Conservation (phyloP, 2,329 filamentous ascomycete species). For the Ceratocystis harringtonii region DNA sequence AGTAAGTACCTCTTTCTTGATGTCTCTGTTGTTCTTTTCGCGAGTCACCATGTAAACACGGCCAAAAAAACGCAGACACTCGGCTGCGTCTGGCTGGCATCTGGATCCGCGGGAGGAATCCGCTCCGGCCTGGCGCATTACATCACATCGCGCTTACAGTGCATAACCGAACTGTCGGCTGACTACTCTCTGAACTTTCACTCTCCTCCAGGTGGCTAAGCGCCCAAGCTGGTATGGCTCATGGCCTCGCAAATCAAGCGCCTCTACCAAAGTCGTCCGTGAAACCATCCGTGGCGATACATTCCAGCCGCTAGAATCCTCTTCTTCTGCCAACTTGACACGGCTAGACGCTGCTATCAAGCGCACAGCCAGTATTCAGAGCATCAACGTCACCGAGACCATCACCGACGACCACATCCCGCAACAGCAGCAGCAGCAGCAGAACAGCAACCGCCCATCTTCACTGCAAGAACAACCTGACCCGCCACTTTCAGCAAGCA, state of each 20-base stretch:
- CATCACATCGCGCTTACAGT: not conserved
- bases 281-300: slow-evolving; percentile 47
- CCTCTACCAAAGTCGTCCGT: slow-evolving; percentile 44
- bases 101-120: not conserved
- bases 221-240: slow-evolving; percentile 48
- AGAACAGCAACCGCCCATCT: not conserved
- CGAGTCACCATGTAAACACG: not conserved
- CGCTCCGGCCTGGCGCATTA: not conserved
- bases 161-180: not conserved
- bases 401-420: not conserved
- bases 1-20: slow-evolving; percentile 1
- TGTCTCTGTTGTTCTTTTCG: not conserved
- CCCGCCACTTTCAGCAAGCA: not conserved
- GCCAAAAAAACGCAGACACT: slow-evolving; percentile 1
- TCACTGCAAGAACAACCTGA: not conserved
- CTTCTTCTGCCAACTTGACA: slow-evolving; percentile 33
- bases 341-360: slow-evolving; percentile 31
- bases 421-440: not conserved
- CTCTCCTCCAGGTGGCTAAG: slow-evolving; percentile 32
- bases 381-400: slow-evolving; percentile 15
- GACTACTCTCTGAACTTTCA: not conserved
- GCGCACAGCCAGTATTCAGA: slow-evolving; percentile 22
- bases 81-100: not conserved
- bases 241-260: slow-evolving; percentile 44
- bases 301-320: slow-evolving; percentile 31